Evolutionary conservation across 2,329 filamentous ascomycete species (phyloP), one percentile per base, ranked within the genome.

Genomic region (Venturia asperata): DNA sequence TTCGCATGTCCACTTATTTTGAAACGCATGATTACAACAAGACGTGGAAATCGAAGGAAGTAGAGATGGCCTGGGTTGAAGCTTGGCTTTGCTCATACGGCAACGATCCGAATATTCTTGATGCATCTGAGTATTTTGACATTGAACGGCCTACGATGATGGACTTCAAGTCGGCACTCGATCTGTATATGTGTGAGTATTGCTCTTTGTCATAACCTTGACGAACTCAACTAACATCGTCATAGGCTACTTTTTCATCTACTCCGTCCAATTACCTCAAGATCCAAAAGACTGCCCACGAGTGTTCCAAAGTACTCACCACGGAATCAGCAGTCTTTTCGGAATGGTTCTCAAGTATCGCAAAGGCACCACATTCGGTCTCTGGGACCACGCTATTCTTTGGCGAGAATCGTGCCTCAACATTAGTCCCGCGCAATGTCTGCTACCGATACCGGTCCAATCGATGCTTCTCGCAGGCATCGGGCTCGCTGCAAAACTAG

Each of bases 301-400:
- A 17, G 80, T 84, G 4, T 84, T 83, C 70, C 82, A 84, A 70
- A 81, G 81, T 41, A 83, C 82, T 1, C 82, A 84, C 67, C 82
- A 84, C 72, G 81, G 80, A 64, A 81, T 82, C 62, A 81, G 81
- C 67, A 81, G 80, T 7, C 78, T 82, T 0, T 84, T 83, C 63
- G 82, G 82, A 34, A 79, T 84, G 67, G 77, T 84, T 10, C 81
- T 82, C 70, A 84, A 84, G 71, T 77, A 83, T 68, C 81, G 81
- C 68, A 76, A 80, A n/a, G 77, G 78, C 45, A 80, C 80, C 62
- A 82, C 79, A 1, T 76, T 83, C 61, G 81, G 82, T 65, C 82
- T 84, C 67, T 84, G 82, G 82, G 82, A 84, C 67, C 82, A 84
- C 69, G 80, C 80, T n/a, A 83, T 84, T 66, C 78, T 79, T 60